phyloP scores from a whole-genome alignment of 2,329 filamentous ascomycete species.

The Colletotrichum coccodes region DNA sequence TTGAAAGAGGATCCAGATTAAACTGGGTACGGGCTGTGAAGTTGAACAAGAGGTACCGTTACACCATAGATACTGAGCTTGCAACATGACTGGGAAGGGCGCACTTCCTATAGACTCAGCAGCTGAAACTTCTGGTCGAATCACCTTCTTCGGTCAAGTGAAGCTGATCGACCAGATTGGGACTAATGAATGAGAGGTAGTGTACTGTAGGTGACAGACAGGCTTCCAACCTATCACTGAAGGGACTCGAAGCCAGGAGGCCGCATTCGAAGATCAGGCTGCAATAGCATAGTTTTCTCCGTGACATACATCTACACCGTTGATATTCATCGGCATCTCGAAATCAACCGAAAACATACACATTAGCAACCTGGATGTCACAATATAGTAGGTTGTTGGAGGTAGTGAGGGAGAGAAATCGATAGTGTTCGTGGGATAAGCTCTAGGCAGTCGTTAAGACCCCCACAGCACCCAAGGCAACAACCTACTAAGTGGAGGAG shows the following conservation, averaged over 20 bases:
- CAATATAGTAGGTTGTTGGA: not conserved
- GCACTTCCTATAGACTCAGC: not conserved
- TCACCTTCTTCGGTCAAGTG: not conserved
- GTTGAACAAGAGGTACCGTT: not conserved
- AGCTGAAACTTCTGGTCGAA: slow-evolving; percentile 5
- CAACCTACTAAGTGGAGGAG: too few species aligned
- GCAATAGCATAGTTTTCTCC: not conserved
- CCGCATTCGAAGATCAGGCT: not conserved
- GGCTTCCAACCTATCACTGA: not conserved
- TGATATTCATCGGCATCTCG: too few species aligned
- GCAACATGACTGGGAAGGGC: not conserved
- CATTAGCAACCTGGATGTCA: not conserved
- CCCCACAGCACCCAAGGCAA: not conserved
- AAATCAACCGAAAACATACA: too few species aligned
- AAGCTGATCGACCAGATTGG: not conserved
- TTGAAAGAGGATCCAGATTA: slow-evolving; percentile 5
- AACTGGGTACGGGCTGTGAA: not conserved
- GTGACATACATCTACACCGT: too few species aligned
- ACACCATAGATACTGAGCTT: not conserved
- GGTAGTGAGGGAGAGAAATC: not conserved
- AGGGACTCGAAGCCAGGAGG: not conserved
- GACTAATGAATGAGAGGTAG: not conserved
- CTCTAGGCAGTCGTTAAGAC: not conserved
- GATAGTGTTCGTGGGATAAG: not conserved
- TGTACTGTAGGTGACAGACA: not conserved